Evolutionary conservation across 2,329 filamentous ascomycete genomes (phyloP).

Genomic region (Colletotrichum spinosum): DNA sequence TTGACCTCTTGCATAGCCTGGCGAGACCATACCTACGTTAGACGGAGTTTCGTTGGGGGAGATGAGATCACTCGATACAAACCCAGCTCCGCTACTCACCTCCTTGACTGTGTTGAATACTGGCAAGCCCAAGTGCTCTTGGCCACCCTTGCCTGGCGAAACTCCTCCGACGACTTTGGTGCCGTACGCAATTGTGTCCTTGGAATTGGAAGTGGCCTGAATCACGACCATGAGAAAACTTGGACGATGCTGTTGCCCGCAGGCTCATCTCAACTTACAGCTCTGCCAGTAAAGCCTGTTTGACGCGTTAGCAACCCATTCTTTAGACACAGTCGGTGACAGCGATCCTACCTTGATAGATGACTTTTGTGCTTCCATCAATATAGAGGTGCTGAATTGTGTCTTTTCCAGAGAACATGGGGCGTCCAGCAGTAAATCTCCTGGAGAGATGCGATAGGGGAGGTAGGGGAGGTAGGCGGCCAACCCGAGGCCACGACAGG

Average conservation of each 20-base stretch:
- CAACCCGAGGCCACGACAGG: too few relatives aligned
- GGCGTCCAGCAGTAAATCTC: background rate
- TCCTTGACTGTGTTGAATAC: constrained; percentile 50
- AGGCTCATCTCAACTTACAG: constrained; percentile 39
- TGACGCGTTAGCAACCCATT: background rate
- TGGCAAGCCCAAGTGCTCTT: constrained; percentile 48
- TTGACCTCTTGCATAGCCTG: constrained; percentile 52
- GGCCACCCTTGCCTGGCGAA: constrained; percentile 50
- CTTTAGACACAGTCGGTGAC: too few relatives aligned
- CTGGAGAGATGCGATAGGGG: background rate
- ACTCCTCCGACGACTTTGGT: constrained; percentile 53
- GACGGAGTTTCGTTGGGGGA: background rate
- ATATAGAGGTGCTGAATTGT: constrained; percentile 48
- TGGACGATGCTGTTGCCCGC: background rate
- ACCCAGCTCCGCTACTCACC: constrained; percentile 36
- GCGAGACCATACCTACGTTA: background rate
- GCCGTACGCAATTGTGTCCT: constrained; percentile 52
- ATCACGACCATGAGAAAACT: background rate
- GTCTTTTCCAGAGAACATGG: constrained; percentile 39
- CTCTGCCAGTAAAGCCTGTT: constrained; percentile 52
- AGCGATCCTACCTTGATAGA: constrained; percentile 47
- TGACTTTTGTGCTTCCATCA: constrained; percentile 45
- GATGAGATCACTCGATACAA: background rate
- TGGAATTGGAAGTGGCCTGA: constrained; percentile 52
- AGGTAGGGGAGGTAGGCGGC: constrained; percentile 6